These are phyloP conservation scores for Carex arenaria DNA, from an alignment of 202 grass and related monocot genomes.

Conservation along the genomic window DNA sequence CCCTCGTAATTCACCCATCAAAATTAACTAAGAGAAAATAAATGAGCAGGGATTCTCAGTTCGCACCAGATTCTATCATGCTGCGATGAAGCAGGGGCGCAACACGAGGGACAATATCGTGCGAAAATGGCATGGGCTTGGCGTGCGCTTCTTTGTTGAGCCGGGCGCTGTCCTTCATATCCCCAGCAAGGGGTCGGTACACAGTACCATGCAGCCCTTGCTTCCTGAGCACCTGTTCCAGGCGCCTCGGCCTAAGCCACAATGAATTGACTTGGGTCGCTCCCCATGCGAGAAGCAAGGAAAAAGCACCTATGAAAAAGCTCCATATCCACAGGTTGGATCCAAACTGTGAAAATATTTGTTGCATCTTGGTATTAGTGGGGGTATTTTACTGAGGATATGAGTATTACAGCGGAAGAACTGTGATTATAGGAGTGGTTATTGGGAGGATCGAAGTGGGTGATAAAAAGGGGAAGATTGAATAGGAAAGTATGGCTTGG, in stretches of 20 bases:
- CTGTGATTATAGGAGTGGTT: not conserved
- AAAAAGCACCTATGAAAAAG: slow-evolving; percentile 19
- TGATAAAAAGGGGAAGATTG: too few species aligned
- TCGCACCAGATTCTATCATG: slow-evolving; percentile 32
- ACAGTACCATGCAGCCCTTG: slow-evolving; percentile 52
- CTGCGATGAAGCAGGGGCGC: slow-evolving; percentile 21
- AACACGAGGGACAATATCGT: slow-evolving; percentile 53
- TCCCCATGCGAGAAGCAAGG: slow-evolving; percentile 27
- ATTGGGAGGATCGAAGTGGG: too few species aligned
- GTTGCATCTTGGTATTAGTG: not conserved
- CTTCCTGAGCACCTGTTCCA: slow-evolving; percentile 33
- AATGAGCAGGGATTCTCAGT: not conserved
- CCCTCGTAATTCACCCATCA: not conserved
- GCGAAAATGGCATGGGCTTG: slow-evolving; percentile 52
- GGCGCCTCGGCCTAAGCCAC: slow-evolving; percentile 49
- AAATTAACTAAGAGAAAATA: not conserved
- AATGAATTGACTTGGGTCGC: slow-evolving; percentile 23
- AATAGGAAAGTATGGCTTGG: not conserved
- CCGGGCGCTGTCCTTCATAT: slow-evolving; percentile 34
- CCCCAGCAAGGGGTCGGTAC: slow-evolving; percentile 50
- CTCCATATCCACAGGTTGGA: slow-evolving; percentile 33
- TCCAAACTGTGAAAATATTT: not conserved
- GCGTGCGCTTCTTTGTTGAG: slow-evolving; percentile 36
- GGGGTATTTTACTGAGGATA: not conserved
- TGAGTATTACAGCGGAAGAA: not conserved